Percentiles rank a stretch among this genome's conserved stretches.
These are phyloP conservation scores for Pseudopithomyces maydicus DNA, from an alignment of 2,329 filamentous ascomycete genomes.

Conservation along the genomic window DNA sequence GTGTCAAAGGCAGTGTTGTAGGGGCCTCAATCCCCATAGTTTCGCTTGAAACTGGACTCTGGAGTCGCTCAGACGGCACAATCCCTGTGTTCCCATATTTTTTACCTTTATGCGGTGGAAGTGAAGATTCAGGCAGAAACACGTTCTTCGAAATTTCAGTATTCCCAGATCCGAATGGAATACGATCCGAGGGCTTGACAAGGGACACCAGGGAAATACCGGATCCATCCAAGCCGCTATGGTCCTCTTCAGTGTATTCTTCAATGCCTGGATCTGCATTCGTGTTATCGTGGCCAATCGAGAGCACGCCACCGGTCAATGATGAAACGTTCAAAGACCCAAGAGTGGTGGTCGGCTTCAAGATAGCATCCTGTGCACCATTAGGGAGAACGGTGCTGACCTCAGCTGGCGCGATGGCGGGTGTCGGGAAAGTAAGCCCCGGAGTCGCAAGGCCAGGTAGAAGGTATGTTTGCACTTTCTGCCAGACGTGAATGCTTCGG, in stretches of 20 bases:
- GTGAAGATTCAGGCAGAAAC: background rate
- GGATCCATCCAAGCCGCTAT: background rate
- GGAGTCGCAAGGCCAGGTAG: background rate
- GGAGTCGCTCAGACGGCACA: background rate
- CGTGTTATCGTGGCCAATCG: background rate
- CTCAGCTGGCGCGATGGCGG: background rate
- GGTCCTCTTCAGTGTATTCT: background rate
- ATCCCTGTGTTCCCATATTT: background rate
- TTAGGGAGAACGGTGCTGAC: slow-evolving; percentile 1
- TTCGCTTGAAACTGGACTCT: background rate
- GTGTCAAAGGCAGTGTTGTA: background rate
- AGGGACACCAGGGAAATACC: background rate
- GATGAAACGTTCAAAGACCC: slow-evolving; percentile 6
- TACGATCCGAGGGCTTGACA: background rate
- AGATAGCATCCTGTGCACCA: background rate
- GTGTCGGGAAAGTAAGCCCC: background rate
- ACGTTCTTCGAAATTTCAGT: background rate
- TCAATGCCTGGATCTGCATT: background rate
- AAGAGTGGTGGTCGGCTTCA: background rate
- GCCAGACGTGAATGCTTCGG: slow-evolving; percentile 48
- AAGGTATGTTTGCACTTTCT: slow-evolving; percentile 23
- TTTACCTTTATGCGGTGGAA: background rate
- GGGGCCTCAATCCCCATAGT: background rate
- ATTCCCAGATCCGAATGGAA: background rate
- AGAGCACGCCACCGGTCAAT: slow-evolving; percentile 15